Base-by-base conservation (phyloP, 345 rosid species). In the Hibiscus mutabilis region DNA sequence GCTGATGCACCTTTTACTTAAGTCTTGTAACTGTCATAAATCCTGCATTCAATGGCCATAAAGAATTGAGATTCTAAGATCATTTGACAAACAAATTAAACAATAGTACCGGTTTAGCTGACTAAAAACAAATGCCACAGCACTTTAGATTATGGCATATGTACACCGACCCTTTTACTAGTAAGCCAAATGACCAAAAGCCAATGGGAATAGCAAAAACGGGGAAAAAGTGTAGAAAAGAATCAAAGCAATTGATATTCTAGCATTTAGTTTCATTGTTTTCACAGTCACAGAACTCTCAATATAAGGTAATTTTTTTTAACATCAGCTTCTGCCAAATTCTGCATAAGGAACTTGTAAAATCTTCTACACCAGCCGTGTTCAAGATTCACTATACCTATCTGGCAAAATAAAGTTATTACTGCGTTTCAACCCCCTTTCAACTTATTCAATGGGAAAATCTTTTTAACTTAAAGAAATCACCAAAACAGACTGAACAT, bases 1-100 rank as follows among this genome's bases (percentile, higher is more conserved):
- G 11, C 60, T 22, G 60, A 59, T 62, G 22, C 61, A 37, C 71
- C 70, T 59, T 44, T 61, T 60, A 63, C 76, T 76, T 15, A 16
- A 49, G 76, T 13, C 69, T 52, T 51, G 56, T 53, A 19, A 53
- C 37, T 73, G 56, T 68, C 76, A 73, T 76, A 62, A 76, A 80
- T 72, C 72, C 80, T 75, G 75, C 71, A 62, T 67, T 12, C 55
- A 58, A 53, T 35, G 24, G 18, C 59, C 5, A 52, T 52, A 49
- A 68, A 68, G 42, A 64, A 64, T 9, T 15, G 10, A 52, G 47
- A 68, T 10, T 27, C 29, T n/a, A 51, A 68, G 14, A 51, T 19
- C 29, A 19, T 9, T 52, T 33, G 37, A 52, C 19, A 15, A 52
- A 52, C 61, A n/a, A 52, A 33, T 18, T 49, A 68, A 44, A 52